Evolutionary conservation across 257 asterid species (phyloP).

Genomic region (Gentiana macrophylla): DNA sequence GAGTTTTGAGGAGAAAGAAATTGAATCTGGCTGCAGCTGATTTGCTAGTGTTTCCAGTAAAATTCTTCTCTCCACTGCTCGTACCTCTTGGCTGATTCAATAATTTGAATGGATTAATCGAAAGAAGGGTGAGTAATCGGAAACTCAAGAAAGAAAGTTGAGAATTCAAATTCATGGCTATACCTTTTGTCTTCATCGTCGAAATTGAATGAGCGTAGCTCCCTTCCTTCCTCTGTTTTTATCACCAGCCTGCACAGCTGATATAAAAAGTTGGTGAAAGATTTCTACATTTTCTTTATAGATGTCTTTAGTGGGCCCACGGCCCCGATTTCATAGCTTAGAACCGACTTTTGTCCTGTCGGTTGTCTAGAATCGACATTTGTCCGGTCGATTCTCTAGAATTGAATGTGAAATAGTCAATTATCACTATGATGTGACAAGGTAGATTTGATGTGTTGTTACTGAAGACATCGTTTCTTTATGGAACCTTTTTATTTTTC

Average conservation of each 20-base stretch:
- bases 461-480: too few species aligned
- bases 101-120: not conserved
- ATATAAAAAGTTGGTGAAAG: conserved; percentile 10
- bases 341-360: too few species aligned
- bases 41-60: conserved; percentile 65
- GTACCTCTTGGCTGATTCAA: conserved; percentile 73
- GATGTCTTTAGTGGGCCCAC: not conserved
- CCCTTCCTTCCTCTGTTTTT: conserved; percentile 63
- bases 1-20: conserved; percentile 67
- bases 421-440: too few species aligned
- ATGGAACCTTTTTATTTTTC: too few species aligned
- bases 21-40: conserved; percentile 45
- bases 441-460: too few species aligned
- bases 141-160: not conserved
- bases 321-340: too few species aligned
- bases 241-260: conserved; percentile 56
- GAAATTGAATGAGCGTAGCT: conserved; percentile 56
- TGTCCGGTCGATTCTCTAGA: too few species aligned
- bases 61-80: conserved; percentile 75
- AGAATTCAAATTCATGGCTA: not conserved
- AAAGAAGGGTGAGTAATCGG: not conserved
- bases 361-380: too few species aligned
- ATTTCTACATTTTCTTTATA: not conserved
- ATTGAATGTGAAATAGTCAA: too few species aligned
- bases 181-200: conserved; percentile 74